Evolutionary conservation across 768 basidiomycete species (phyloP).

Genomic region (Leccinum variicolor): DNA sequence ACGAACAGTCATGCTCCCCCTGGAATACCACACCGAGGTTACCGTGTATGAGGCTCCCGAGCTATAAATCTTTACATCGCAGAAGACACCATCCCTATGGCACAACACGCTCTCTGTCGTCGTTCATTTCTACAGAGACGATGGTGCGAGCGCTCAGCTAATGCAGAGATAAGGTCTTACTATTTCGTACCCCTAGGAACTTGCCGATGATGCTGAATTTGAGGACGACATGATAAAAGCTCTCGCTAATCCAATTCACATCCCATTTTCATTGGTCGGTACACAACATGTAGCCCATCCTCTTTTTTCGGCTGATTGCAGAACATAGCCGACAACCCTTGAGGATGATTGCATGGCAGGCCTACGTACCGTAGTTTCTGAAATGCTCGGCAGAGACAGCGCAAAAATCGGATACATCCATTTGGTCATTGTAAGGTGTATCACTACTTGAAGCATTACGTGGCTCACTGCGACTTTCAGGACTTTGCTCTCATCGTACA

Average conservation of each 20-base stretch:
- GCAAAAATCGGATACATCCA: constrained; percentile 15
- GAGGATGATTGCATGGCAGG: constrained; percentile 21
- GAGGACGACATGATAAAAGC: neutral
- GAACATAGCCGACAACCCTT: constrained; percentile 3
- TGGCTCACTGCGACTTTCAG: constrained; percentile 12
- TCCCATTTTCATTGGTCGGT: constrained; percentile 16
- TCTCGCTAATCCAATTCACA: neutral
- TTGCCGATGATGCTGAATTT: constrained; percentile 7
- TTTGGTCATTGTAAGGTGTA: constrained; percentile 17
- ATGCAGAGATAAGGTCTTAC: constrained; percentile 3
- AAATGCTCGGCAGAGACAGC: constrained; percentile 17
- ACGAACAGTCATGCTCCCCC: constrained; percentile 10
- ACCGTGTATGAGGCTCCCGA: constrained; percentile 22
- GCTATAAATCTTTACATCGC: constrained; percentile 14
- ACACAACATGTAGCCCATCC: neutral
- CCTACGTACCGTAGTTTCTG: constrained; percentile 18
- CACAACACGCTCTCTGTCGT: neutral
- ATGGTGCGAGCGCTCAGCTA: constrained; percentile 6
- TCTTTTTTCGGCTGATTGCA: constrained; percentile 4
- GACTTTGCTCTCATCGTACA: constrained; percentile 23
- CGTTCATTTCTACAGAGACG: neutral
- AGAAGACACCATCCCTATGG: constrained; percentile 24
- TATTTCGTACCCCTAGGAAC: constrained; percentile 9
- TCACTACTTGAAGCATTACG: neutral
- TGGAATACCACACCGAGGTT: constrained; percentile 2